phyloP scores from a whole-genome alignment of 2,329 filamentous ascomycete species.

The Pyrenophora graminea region DNA sequence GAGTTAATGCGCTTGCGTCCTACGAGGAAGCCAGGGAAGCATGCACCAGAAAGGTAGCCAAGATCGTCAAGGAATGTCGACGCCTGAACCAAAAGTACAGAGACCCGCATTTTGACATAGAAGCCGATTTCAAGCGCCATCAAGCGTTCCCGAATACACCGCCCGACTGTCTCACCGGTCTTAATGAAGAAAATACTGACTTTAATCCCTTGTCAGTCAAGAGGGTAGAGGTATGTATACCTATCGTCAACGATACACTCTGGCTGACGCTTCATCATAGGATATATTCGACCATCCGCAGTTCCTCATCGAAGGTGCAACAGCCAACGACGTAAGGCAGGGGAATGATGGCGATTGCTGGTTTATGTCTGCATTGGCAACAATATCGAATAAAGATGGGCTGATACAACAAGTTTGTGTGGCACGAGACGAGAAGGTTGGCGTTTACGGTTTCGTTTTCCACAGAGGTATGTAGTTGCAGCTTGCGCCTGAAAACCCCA shows the following conservation, averaged over 20 bases:
- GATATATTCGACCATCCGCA: conserved; percentile 77
- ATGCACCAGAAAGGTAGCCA: conserved; percentile 65
- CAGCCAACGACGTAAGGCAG: conserved; percentile 77
- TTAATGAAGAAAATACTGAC: conserved; percentile 46
- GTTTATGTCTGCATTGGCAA: conserved; percentile 80
- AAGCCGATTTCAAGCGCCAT: conserved; percentile 68
- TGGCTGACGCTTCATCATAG: conserved; percentile 47
- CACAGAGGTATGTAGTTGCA: conserved; percentile 59
- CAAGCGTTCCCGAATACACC: conserved; percentile 38
- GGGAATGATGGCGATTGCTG: conserved; percentile 82
- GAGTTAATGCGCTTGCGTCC: conserved; percentile 66
- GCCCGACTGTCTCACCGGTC: conserved; percentile 57
- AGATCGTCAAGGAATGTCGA: conserved; percentile 67
- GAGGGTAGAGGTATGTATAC: conserved; percentile 59
- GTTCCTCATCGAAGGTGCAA: conserved; percentile 78
- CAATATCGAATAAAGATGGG: conserved; percentile 72
- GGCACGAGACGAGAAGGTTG: conserved; percentile 70
- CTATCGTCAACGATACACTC: background rate
- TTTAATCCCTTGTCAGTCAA: conserved; percentile 73
- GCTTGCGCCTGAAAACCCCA: conserved; percentile 2
- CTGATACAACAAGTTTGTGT: conserved; percentile 77
- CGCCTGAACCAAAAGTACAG: conserved; percentile 84
- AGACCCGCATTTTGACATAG: conserved; percentile 85
- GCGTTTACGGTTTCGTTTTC: conserved; percentile 86
- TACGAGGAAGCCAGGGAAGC: conserved; percentile 73